Evolutionary conservation across 2,329 filamentous ascomycete genomes (phyloP).

Genomic region (Emmonsiellopsis sp.): DNA sequence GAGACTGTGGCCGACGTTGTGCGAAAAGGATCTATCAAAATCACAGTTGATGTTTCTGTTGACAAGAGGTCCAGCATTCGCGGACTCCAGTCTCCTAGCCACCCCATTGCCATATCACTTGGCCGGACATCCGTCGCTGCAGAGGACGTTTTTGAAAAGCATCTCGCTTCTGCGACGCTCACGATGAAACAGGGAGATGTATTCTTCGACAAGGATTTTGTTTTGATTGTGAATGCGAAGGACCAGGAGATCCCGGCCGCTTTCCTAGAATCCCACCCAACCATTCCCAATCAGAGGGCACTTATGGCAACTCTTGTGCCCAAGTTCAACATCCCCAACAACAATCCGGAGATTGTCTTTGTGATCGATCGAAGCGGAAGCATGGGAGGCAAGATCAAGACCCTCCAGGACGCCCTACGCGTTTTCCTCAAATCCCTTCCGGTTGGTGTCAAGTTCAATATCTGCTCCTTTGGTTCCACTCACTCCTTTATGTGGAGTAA

Average conservation of each 20-base stretch:
- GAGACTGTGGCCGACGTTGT: slow-evolving; percentile 11
- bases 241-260: slow-evolving; percentile 53
- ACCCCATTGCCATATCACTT: slow-evolving; percentile 56
- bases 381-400: slow-evolving; percentile 39
- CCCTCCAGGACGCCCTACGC: slow-evolving; percentile 41
- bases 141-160: slow-evolving; percentile 42
- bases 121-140: slow-evolving; percentile 45
- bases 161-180: slow-evolving; percentile 54
- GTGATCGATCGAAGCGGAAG: slow-evolving; percentile 63
- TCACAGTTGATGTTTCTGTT: slow-evolving; percentile 53
- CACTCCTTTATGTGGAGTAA: slow-evolving; percentile 39
- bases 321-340: slow-evolving; percentile 52
- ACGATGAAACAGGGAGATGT: slow-evolving; percentile 27
- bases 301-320: slow-evolving; percentile 64
- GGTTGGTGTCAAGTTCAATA: slow-evolving; percentile 46
- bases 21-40: slow-evolving; percentile 37
- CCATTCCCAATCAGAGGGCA: slow-evolving; percentile 51
- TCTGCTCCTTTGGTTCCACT: slow-evolving; percentile 47
- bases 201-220: slow-evolving; percentile 53
- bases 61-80: slow-evolving; percentile 47
- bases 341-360: slow-evolving; percentile 58
- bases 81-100: slow-evolving; percentile 54
- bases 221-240: slow-evolving; percentile 54
- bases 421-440: slow-evolving; percentile 53
- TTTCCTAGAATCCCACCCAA: slow-evolving; percentile 56